Percentiles rank a stretch among this genome's conserved stretches.
These are phyloP conservation scores for Metarhizium robertsii DNA, from an alignment of 2,329 filamentous ascomycete genomes.

Conservation along the genomic window DNA sequence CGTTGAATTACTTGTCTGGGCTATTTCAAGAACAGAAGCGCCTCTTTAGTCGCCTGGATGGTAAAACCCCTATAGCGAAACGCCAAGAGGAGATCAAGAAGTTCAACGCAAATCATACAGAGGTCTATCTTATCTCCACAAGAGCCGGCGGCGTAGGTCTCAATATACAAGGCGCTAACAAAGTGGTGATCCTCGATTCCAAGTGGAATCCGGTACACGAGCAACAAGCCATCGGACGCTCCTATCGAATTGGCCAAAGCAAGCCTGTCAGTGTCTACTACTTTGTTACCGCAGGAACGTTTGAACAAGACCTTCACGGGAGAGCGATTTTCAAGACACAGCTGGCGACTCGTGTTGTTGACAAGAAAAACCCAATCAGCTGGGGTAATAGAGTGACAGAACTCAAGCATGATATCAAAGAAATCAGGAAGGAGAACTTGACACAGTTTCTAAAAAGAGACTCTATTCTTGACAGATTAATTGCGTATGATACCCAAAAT, in stretches of 20 bases:
- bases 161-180: slow-evolving; percentile 76
- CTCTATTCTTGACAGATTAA: slow-evolving; percentile 42
- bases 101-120: slow-evolving; percentile 52
- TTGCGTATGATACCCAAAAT: slow-evolving; percentile 24
- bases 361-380: slow-evolving; percentile 69
- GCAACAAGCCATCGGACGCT: slow-evolving; percentile 77
- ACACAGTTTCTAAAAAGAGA: slow-evolving; percentile 52
- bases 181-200: slow-evolving; percentile 80
- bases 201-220: slow-evolving; percentile 73
- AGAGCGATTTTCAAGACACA: slow-evolving; percentile 75
- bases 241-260: slow-evolving; percentile 75
- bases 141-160: slow-evolving; percentile 72
- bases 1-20: slow-evolving; percentile 58
- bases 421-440: slow-evolving; percentile 42
- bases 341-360: slow-evolving; percentile 69
- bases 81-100: slow-evolving; percentile 56
- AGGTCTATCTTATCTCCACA: slow-evolving; percentile 75
- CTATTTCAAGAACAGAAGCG: slow-evolving; percentile 42
- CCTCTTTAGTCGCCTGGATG: slow-evolving; percentile 56
- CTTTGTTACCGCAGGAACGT: slow-evolving; percentile 68
- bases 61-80: slow-evolving; percentile 41
- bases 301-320: slow-evolving; percentile 66
- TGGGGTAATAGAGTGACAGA: slow-evolving; percentile 47
- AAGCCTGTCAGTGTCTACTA: slow-evolving; percentile 81
- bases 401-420: slow-evolving; percentile 50